Evolutionary conservation across 1,284 basidiomycete genomes (phyloP), one percentile per base, ranked within the genome.

Genomic region (Lentinus polychrous): DNA sequence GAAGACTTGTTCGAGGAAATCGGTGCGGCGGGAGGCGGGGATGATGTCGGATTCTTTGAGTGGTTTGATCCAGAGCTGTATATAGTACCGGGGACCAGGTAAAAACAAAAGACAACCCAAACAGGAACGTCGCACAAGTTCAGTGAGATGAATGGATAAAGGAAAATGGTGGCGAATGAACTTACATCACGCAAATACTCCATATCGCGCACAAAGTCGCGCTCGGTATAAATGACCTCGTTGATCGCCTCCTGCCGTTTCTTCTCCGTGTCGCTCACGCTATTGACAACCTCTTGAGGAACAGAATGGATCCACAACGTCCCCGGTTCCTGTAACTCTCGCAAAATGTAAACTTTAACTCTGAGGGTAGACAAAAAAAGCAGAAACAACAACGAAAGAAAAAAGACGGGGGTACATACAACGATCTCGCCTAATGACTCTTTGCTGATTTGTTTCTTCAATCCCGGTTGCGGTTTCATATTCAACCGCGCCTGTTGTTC

Each of bases 201-300:
- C 79, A 99, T 83, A 67, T 97, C 95, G 48, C 91, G 80, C 37
- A 99, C 94, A 68, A 98, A 99, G 70, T 98, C 94, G 15, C 94
- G 81, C 65, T 99, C 96, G 14, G 96, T 99, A 65, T 97, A 97
- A 48, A 98, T 95, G 55, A 97, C 91, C 71, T 99, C 96, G 65
- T 99, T 99, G 72, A 99, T 98, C 27, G 94, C 92, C 66, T 99
- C 96, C 64, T 99, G 96, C 1, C 96, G 81, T 67, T 84, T 95
- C 77, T 96, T 94, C 72, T 99, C 96, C 32, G 73, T 77, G 52
- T 97, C 94, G 2, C 87, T 86, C 34, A 98, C 91, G 59, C 86
- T 91, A 59, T 95, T 92, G 37, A 91, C 84, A 36, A 99, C 85
- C 61, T 98, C 95, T 64, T 90, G 83, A 6, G 95, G 90, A 1